A percentile compares a stretch with the other conserved stretches of the same genome.
Conservation (phyloP, 1,284 basidiomycete species). For the Flammula alnicola region DNA sequence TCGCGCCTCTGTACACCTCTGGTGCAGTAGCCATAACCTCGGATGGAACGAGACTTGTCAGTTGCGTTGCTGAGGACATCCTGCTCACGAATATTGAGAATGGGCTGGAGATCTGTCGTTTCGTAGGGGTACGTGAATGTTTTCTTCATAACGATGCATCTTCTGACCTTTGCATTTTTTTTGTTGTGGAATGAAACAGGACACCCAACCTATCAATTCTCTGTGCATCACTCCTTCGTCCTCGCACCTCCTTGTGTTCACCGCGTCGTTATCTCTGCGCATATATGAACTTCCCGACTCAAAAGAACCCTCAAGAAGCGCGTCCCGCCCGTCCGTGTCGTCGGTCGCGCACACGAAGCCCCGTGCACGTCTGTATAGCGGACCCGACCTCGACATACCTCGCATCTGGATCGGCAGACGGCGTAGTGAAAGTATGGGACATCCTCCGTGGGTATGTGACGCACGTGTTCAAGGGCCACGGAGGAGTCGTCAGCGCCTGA, state of each 20-base stretch:
- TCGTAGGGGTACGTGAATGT: constrained; percentile 80
- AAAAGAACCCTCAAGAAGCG: constrained; percentile 49
- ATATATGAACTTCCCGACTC: constrained; percentile 65
- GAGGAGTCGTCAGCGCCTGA: constrained; percentile 92
- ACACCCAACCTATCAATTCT: constrained; percentile 65
- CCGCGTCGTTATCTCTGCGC: constrained; percentile 69
- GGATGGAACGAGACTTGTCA: constrained; percentile 83
- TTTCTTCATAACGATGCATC: not conserved
- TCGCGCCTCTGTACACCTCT: constrained; percentile 85
- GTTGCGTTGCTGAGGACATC: constrained; percentile 87
- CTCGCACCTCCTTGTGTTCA: constrained; percentile 68
- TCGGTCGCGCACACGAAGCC: constrained; percentile 87
- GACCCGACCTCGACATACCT: constrained; percentile 92
- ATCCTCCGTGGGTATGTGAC: constrained; percentile 88
- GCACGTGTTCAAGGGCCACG: constrained; percentile 95
- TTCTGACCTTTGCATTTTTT: constrained; percentile 8
- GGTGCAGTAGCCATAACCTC: constrained; percentile 83
- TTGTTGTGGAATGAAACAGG: constrained; percentile 43
- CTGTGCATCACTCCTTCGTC: constrained; percentile 71
- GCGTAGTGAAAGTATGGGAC: constrained; percentile 97
- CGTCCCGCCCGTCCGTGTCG: constrained; percentile 69
- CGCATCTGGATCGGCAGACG: constrained; percentile 95
- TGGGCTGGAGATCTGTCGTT: constrained; percentile 79
- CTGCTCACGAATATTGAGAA: constrained; percentile 80
- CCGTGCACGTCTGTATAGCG: constrained; percentile 85